Base-by-base conservation (phyloP, 352 stramenopile species). In the Phytophthora idaei region DNA sequence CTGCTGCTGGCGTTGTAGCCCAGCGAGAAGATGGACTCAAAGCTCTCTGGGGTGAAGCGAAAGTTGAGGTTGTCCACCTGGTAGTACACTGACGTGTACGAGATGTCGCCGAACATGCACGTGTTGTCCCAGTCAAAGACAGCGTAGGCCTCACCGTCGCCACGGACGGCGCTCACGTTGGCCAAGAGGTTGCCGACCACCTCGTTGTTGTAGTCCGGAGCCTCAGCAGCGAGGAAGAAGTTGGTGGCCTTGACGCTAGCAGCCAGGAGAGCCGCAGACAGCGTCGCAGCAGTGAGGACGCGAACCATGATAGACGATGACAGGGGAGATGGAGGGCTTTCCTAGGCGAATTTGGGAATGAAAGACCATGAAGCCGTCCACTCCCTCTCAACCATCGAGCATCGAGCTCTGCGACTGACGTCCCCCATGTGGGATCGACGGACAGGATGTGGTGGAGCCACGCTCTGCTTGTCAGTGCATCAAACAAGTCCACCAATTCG, bases 91-190 rank as follows among this genome's bases (percentile, higher is more conserved):
- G 76, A 84, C 28, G 80, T 87, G 74, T 89, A 87, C 71, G 76
- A 85, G 54, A 89, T 87, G 67, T 89, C 78, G 44, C 80, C 78
- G 62, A 68, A 89, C 73, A 84, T 85, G 74, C 78, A 85, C 62
- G 80, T 89, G 69, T 87, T 87, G 61, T 89, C 80, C 80, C 80
- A 87, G 63, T 87, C 80, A 54, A 87, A 87, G 41, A 83, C 70
- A 27, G 69, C 76, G 62, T 85, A 89, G 31, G 69, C 72, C 67
- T 83, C 68, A n/a, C 78, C 69, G 9, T 69, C 41, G 5, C 25
- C 57, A 28, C 78, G 80, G 17, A 83, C 61, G 6, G 50, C 62
- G 25, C 56, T 62, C 28, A 87, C 48, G 42, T 76, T 77, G 57
- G 55, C 61, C 37, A 89, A 65, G 25, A 87, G 59, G 28, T 73